Base-by-base conservation (phyloP, 805 yeast genomes). In the Wickerhamiella vanderwaltii region DNA sequence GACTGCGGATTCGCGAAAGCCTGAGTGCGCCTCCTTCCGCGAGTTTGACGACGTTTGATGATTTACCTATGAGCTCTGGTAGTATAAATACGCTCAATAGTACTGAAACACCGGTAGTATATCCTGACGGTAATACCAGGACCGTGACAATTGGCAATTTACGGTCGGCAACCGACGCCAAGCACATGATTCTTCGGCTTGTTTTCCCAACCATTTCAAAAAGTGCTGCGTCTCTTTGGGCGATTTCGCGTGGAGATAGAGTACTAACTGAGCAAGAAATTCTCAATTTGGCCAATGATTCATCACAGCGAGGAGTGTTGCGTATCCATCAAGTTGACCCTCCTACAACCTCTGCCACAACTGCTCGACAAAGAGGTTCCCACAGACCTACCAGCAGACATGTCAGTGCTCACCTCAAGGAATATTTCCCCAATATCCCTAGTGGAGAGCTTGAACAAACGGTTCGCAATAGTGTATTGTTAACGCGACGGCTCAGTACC, bases 361-460 rank as follows among this genome's bases (percentile, higher is more conserved):
- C 23, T 19, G 29, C 35, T 11, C 40, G 40, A 3, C 40, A 37
- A 13, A 26, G 40, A n/a, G 25, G 33, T 12, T 24, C 29, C 18
- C 95, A 84, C 58, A 69, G 98, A 54, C 98, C 98, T 5, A 87
- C 97, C 1, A 78, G 91, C 46, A 94, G 85, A 55, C 71, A 87
- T 51, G 91, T 88, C 46, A 83, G 96, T 1, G 77, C 87, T 1
- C 85, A 88, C 54, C 64, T 88, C 48, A 79, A 86, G 1, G 94
- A 87, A 48, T 88, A 83, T 58, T 91, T 91, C 67, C 98, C 98
- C 0, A 79, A 77, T 29, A 77, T 94, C 0, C 77, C 74, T 18
- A 72, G 75, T 39, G 67, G 71, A 34, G 79, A 79, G 44, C 68
- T 91, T 47, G 80, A 80, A 46, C 77, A 79, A 43, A 87, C 95